Base-by-base conservation (phyloP, 208 protist genomes). In the Herpetomonas muscarum region DNA sequence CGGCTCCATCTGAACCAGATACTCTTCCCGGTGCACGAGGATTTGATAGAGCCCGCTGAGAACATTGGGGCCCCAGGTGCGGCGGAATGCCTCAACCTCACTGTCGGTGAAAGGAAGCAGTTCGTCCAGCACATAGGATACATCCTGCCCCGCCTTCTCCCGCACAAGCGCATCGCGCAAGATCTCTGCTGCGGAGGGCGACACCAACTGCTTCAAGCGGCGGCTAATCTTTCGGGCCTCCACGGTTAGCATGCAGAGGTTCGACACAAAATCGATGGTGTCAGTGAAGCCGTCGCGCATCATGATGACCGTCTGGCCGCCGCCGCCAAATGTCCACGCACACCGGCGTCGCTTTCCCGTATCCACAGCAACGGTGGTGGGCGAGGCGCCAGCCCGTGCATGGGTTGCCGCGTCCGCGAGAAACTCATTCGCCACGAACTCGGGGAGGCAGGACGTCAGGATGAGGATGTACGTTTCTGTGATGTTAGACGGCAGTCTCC, bases 241-340 rank as follows among this genome's bases (percentile, higher is more conserved):
- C 21, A 94, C 66, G 51, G 70, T 77, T 54, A 88, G 79, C 41
- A 94, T 86, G 55, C 81, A 90, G 24, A 94, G 53, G 57, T 78
- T 87, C 17, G 81, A 86, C 45, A 92, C 70, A 60, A 94, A 90
- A 55, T 94, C 87, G 24, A 94, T 74, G 19, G 87, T 74, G 64
- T 94, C 87, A 0, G 87, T 91, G 75, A 83, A 88, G 31, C 76
- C 75, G 67, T 94, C 87, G 9, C 87, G 79, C 66, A 90, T 87
- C 37, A 94, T 68, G 25, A 94, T 64, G 22, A 92, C 26, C n/a
- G 82, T 88, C 54, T 92, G 81, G 10, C 76, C 81, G 1, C 74
- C 76, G 25, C 71, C 70, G 19, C 72, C 75, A 30, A 88, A 77
- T 2, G 64, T 67, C 80, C 81, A 94, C 30, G 79, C 74, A 25